These are phyloP conservation scores for Aspergillus floridensis DNA, from an alignment of 2,329 filamentous ascomycete species.

Conservation along the genomic window DNA sequence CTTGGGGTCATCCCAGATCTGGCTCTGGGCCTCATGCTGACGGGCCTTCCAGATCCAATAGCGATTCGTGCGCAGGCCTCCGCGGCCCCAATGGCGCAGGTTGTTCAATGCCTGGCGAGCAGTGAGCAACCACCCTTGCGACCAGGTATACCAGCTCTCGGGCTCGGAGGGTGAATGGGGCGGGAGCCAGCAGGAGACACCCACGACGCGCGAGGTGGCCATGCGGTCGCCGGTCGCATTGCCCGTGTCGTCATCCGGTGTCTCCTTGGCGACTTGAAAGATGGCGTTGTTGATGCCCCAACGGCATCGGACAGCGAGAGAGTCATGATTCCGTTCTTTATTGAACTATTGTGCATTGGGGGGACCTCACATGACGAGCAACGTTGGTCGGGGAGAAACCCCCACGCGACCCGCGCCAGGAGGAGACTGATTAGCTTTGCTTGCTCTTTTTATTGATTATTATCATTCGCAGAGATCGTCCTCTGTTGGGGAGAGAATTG, in stretches of 20 bases:
- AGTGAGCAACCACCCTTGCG: conserved; percentile 63
- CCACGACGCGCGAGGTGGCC: conserved; percentile 51
- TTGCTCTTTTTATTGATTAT: not conserved
- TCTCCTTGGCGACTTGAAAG: conserved; percentile 68
- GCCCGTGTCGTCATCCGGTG: conserved; percentile 16
- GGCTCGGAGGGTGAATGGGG: conserved; percentile 52
- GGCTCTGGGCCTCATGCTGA: conserved; percentile 61
- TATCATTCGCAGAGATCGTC: not conserved
- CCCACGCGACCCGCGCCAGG: conserved; percentile 18
- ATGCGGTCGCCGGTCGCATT: not conserved
- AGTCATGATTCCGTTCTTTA: conserved; percentile 58
- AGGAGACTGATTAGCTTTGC: conserved; percentile 19
- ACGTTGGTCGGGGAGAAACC: conserved; percentile 8
- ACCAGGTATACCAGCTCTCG: conserved; percentile 63
- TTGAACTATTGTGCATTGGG: conserved; percentile 50
- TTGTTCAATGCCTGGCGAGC: conserved; percentile 65
- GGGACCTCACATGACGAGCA: not conserved
- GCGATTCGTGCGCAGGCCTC: conserved; percentile 63
- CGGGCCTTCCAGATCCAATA: conserved; percentile 75
- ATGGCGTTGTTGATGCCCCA: conserved; percentile 73
- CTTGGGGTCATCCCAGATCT: conserved; percentile 64
- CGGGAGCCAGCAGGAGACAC: conserved; percentile 72
- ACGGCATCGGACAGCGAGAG: conserved; percentile 62
- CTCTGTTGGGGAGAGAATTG: not conserved
- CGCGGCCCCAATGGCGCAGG: conserved; percentile 60